Evolutionary conservation across 495 filamentous ascomycete species (phyloP).

Genomic region (Terfezia claveryi): DNA sequence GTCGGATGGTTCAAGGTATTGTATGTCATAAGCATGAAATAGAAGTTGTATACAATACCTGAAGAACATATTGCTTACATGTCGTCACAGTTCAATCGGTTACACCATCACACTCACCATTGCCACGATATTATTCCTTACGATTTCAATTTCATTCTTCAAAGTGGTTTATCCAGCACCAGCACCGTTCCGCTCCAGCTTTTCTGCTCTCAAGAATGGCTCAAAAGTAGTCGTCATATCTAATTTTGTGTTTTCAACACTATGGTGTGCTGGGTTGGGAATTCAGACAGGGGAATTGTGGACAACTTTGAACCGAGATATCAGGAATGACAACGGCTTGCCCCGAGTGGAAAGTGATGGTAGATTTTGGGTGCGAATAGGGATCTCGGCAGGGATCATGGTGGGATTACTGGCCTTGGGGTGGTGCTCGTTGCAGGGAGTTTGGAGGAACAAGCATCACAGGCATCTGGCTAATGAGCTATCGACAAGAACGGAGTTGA

Average conservation of each 20-base stretch:
- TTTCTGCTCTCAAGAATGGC: background rate
- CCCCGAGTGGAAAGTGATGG: background rate
- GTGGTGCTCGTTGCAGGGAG: background rate
- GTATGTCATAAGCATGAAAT: background rate
- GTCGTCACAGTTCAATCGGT: background rate
- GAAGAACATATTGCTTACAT: background rate
- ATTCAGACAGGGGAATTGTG: background rate
- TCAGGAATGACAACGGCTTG: background rate
- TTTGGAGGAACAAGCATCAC: background rate
- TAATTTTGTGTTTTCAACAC: background rate
- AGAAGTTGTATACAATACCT: background rate
- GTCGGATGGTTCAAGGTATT: background rate
- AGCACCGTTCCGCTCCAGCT: background rate
- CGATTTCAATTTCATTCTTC: background rate
- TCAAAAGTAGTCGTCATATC: background rate
- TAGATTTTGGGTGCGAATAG: background rate
- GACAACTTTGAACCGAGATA: background rate
- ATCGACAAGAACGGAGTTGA: no score
- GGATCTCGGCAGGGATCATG: background rate
- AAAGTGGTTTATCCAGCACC: background rate
- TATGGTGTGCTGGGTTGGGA: background rate
- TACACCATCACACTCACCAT: background rate
- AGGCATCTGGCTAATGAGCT: background rate
- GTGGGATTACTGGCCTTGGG: background rate
- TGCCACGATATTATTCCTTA: background rate